Evolutionary conservation across 2,329 filamentous ascomycete species (phyloP), one percentile per base, ranked within the genome.

Genomic region (Aspergillus fumigatiaffinis): DNA sequence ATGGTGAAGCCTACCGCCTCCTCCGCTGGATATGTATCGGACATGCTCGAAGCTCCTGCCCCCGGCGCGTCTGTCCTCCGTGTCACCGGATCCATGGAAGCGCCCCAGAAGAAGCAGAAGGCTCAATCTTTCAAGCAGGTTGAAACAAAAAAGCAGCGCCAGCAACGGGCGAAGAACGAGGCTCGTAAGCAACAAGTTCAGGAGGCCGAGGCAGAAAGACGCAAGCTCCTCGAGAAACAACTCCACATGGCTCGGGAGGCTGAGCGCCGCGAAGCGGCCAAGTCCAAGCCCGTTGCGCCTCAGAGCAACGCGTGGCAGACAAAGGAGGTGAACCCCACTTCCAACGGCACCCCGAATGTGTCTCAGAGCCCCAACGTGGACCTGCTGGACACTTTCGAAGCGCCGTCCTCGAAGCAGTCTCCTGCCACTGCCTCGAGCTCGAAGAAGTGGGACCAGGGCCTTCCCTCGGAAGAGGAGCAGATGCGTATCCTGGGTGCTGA

Each of bases 111-210:
- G 76, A 86, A 86, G 76, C 80, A 83, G 67, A 77, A 80, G 63
- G 59, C 70, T 53, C 85, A 87, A 77, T 78, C 81, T 44, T 80
- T 84, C 62, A 86, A 90, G 73, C 82, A 84, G 51, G 84, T 83
- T 20, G 90, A 96, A 80, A 89, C 88, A 21, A 97, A 97, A 88
- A 97, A 97, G 82, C 91, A 96, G 79, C 87, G 92, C 59, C 92
- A 97, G 80, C 94, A 96, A 79, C 85, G 88, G 65, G 86, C 89
- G 79, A 97, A 96, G 85, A 87, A 84, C 41, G 92, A 96, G 76
- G 88, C 86, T 57, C 86, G 87, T 68, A 94, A 91, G 81, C 80
- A 82, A 29, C 82, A 84, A 56, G 86, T 89, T 29, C 88, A 92
- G 70, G 88, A 90, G 66, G 85, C 88, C 0, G 92, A 97, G 77